Percentiles rank a stretch among this genome's conserved stretches.
Conservation (phyloP, 2,329 filamentous ascomycete species). For the Diaporthe nobilis region DNA sequence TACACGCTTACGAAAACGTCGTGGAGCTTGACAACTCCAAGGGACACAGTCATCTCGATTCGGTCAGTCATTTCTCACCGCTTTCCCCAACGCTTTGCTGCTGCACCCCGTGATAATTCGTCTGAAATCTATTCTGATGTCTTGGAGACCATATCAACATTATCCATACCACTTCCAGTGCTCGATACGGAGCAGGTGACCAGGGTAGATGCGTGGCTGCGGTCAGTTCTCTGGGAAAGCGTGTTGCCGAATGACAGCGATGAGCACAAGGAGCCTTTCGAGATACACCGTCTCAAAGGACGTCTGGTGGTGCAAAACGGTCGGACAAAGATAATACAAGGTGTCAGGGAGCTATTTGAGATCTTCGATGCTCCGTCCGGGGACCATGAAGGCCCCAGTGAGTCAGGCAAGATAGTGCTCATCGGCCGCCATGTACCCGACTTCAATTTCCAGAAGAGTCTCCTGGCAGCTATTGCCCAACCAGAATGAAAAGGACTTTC, state of each 20-base stretch:
- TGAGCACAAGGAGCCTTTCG: slow-evolving; percentile 64
- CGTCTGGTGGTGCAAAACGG: slow-evolving; percentile 77
- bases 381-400: slow-evolving; percentile 43
- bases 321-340: slow-evolving; percentile 83
- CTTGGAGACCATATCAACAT: slow-evolving; percentile 83
- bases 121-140: background rate
- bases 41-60: slow-evolving; percentile 92
- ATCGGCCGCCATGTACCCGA: slow-evolving; percentile 70
- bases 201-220: slow-evolving; percentile 84
- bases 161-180: slow-evolving; percentile 77
- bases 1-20: slow-evolving; percentile 93
- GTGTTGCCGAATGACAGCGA: slow-evolving; percentile 64
- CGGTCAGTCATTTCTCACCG: slow-evolving; percentile 65
- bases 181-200: slow-evolving; percentile 71
- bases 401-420: slow-evolving; percentile 71
- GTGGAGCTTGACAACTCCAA: slow-evolving; percentile 78
- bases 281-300: slow-evolving; percentile 92
- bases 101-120: background rate
- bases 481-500: background rate
- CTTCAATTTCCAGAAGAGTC: slow-evolving; percentile 65
- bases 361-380: slow-evolving; percentile 74
- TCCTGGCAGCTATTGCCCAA: slow-evolving; percentile 44
- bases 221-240: slow-evolving; percentile 87
- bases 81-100: background rate
- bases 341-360: slow-evolving; percentile 94